A percentile compares a stretch with the other conserved stretches of the same genome.
Conservation (phyloP, 73 alveolate species). For the Paramecium octaurelia region DNA sequence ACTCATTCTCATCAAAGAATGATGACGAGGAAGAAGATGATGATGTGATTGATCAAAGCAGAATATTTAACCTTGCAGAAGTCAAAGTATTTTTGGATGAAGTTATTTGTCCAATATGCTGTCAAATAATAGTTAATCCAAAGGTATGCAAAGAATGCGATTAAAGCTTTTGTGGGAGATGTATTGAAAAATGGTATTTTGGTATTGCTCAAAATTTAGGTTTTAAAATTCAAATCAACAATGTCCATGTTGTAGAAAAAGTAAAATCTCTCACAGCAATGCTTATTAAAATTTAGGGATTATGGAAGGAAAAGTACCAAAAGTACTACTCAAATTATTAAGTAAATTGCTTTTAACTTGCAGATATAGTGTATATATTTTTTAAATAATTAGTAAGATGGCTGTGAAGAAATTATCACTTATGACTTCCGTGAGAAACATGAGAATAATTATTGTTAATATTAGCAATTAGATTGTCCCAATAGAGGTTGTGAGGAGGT, state of each 20-base stretch:
- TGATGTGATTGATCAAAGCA: background rate
- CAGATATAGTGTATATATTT: background rate
- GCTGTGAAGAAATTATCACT: conserved; percentile 41
- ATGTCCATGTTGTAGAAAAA: conserved; percentile 31
- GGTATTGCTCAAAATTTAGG: background rate
- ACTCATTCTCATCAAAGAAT: background rate
- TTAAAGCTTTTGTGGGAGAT: background rate
- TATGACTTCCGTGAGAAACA: conserved; percentile 23
- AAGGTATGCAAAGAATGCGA: background rate
- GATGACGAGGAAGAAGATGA: background rate
- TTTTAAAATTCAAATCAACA: background rate
- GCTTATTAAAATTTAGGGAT: background rate
- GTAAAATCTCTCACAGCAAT: background rate
- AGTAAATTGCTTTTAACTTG: background rate
- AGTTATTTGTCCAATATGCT: conserved; percentile 27
- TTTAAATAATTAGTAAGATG: background rate
- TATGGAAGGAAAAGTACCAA: background rate
- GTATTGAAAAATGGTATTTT: background rate
- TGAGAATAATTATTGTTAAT: background rate
- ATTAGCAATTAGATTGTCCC: background rate
- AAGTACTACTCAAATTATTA: background rate
- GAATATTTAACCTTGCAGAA: background rate
- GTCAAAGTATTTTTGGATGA: conserved; percentile 39
- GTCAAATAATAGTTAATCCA: background rate
- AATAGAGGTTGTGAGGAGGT: background rate